Evolutionary conservation across 345 rosid species (phyloP).

Genomic region (Laguncularia racemosa): DNA sequence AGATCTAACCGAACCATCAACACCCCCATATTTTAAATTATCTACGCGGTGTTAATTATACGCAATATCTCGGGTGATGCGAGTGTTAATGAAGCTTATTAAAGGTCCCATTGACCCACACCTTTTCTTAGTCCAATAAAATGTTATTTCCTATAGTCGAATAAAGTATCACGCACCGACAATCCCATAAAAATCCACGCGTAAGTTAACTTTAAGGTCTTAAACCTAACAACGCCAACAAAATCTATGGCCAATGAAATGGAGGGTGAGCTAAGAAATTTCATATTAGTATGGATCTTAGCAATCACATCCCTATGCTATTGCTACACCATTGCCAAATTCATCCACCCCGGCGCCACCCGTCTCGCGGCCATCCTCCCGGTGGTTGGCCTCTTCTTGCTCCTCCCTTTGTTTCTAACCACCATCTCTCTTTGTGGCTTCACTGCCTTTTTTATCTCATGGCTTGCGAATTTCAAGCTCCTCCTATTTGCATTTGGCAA

Average conservation of each 20-base stretch:
- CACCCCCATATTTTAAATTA: too few relatives aligned
- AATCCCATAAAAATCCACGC: too few relatives aligned
- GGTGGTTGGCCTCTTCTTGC: slow-evolving; percentile 17
- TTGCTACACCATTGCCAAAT: slow-evolving; percentile 13
- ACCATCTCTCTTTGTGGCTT: slow-evolving; percentile 11
- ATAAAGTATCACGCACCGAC: too few relatives aligned
- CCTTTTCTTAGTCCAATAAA: too few relatives aligned
- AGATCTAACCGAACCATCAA: too few relatives aligned
- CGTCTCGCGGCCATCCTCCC: slow-evolving; percentile 19
- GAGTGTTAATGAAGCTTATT: too few relatives aligned
- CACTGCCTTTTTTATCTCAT: slow-evolving; percentile 18
- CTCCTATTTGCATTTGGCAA: slow-evolving; percentile 26
- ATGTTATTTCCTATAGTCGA: too few relatives aligned
- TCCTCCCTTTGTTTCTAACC: slow-evolving; percentile 20
- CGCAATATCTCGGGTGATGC: too few relatives aligned
- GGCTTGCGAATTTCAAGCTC: slow-evolving; percentile 27
- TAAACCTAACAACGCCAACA: too few relatives aligned
- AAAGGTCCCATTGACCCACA: too few relatives aligned
- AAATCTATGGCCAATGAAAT: slow-evolving; percentile 6
- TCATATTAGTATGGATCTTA: slow-evolving; percentile 17
- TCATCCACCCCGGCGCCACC: slow-evolving; percentile 9
- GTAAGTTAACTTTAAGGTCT: too few relatives aligned
- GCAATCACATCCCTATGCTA: slow-evolving; percentile 10
- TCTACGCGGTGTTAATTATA: too few relatives aligned
- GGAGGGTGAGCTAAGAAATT: slow-evolving; percentile 11